Conservation (phyloP, 2,329 filamentous ascomycete species). For the Neospermospora avenae region DNA sequence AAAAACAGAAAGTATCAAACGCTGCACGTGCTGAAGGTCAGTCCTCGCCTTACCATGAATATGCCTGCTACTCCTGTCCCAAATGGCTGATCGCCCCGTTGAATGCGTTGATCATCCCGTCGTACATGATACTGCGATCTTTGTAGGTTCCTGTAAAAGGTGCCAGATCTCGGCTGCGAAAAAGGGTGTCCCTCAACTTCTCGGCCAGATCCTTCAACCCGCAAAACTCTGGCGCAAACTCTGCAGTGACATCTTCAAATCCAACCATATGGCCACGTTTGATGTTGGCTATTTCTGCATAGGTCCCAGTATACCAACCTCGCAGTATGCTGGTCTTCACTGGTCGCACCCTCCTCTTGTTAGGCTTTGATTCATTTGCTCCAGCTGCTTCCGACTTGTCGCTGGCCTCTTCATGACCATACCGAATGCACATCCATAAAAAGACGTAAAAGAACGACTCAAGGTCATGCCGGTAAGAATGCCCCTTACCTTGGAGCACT, state of each 20-base stretch:
- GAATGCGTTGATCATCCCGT: slow-evolving; percentile 20
- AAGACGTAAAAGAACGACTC: slow-evolving; percentile 37
- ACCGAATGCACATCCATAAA: slow-evolving; percentile 30
- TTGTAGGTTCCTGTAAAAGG: slow-evolving; percentile 24
- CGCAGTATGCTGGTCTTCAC: slow-evolving; percentile 14
- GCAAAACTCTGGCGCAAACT: slow-evolving; percentile 15
- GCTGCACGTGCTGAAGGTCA: too few species aligned
- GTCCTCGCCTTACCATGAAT: neutral
- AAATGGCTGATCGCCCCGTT: slow-evolving; percentile 8
- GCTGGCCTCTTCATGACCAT: slow-evolving; percentile 14
- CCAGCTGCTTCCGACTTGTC: neutral
- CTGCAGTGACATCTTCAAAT: slow-evolving; percentile 20
- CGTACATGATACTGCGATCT: slow-evolving; percentile 23
- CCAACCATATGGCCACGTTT: slow-evolving; percentile 15
- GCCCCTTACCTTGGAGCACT: slow-evolving; percentile 16
- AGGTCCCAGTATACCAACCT: slow-evolving; percentile 31
- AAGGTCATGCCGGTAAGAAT: slow-evolving; percentile 34
- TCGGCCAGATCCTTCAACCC: slow-evolving; percentile 14
- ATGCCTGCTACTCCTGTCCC: neutral
- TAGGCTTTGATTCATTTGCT: neutral
- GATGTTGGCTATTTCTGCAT: slow-evolving; percentile 24
- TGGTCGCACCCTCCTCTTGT: neutral
- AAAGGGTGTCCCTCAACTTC: slow-evolving; percentile 30
- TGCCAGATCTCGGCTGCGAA: slow-evolving; percentile 26
- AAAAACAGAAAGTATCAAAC: neutral